These are phyloP conservation scores for Elsinoe necatrix DNA, from an alignment of 2,329 filamentous ascomycete species.

Conservation along the genomic window DNA sequence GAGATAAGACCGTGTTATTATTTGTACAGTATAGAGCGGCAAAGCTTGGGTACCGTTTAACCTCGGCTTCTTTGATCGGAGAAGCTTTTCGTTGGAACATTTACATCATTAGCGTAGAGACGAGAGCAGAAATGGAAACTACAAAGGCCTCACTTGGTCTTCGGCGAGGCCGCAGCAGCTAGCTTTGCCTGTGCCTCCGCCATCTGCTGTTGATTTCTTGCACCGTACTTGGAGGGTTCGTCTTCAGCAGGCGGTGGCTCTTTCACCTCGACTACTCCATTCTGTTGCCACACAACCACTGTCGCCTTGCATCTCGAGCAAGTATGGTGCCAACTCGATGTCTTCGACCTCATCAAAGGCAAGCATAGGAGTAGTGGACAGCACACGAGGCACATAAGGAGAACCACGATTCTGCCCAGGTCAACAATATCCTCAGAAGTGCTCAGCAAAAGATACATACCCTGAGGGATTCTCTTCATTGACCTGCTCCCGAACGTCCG, in stretches of 20 bases:
- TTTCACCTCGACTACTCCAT: not conserved
- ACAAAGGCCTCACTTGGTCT: not conserved
- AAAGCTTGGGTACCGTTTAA: not conserved
- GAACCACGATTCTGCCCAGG: not conserved
- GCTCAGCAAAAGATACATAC: not conserved
- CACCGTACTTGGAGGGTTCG: not conserved
- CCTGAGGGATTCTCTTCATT: not conserved
- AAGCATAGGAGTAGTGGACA: not conserved
- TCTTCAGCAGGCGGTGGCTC: not conserved
- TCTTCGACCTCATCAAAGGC: conserved; percentile 3
- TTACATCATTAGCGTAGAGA: not conserved
- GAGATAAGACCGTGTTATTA: too few species aligned
- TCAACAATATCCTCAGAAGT: not conserved
- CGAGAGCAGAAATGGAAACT: not conserved
- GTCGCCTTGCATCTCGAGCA: not conserved
- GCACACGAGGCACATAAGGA: not conserved
- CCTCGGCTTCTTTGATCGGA: conserved; percentile 1
- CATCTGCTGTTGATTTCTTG: not conserved
- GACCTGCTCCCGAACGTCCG: not conserved
- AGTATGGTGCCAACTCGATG: not conserved
- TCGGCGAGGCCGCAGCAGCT: not conserved
- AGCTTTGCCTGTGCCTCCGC: not conserved
- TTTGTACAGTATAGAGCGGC: too few species aligned
- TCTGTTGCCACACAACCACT: not conserved
- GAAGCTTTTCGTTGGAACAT: not conserved